phyloP scores from a whole-genome alignment of 129 eudicot genomes.

The Centrapalus pauciflorus region DNA sequence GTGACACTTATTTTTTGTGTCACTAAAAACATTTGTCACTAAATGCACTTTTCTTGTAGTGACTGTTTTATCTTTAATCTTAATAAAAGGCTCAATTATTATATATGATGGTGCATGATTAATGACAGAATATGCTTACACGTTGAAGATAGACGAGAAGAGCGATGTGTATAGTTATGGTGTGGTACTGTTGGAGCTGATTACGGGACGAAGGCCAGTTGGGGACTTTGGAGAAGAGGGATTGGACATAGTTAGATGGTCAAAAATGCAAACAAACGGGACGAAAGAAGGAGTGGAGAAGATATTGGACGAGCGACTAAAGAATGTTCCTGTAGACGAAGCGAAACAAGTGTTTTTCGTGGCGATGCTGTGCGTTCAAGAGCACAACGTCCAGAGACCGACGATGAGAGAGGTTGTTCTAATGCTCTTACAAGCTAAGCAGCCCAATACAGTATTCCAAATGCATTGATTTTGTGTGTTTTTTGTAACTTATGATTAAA shows the following conservation, averaged over 20 bases:
- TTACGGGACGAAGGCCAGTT: slow-evolving; percentile 61
- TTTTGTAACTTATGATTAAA: too few relatives aligned
- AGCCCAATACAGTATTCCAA: slow-evolving; percentile 58
- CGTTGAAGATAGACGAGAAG: slow-evolving; percentile 67
- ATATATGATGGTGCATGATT: too few relatives aligned
- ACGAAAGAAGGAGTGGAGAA: slow-evolving; percentile 57
- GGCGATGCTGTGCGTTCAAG: slow-evolving; percentile 77
- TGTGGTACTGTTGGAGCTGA: slow-evolving; percentile 56
- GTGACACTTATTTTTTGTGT: too few relatives aligned
- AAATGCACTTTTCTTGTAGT: too few relatives aligned
- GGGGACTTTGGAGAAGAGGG: slow-evolving; percentile 79
- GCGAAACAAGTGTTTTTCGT: slow-evolving; percentile 68
- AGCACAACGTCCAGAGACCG: slow-evolving; percentile 61
- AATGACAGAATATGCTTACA: slow-evolving; percentile 66
- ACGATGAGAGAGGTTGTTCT: slow-evolving; percentile 82
- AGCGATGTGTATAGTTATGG: slow-evolving; percentile 76
- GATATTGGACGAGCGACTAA: slow-evolving; percentile 57
- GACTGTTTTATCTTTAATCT: too few relatives aligned
- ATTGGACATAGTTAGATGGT: slow-evolving; percentile 66
- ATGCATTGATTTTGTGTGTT: slow-evolving; percentile 26
- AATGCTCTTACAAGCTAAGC: slow-evolving; percentile 72
- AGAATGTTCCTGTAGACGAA: slow-evolving; percentile 46
- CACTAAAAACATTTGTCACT: too few relatives aligned
- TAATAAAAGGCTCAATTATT: too few relatives aligned
- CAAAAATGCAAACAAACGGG: slow-evolving; percentile 55